Evolutionary conservation across 2,329 filamentous ascomycete species (phyloP), one percentile per base, ranked within the genome.

Genomic region (Emmonsiellopsis sp.): DNA sequence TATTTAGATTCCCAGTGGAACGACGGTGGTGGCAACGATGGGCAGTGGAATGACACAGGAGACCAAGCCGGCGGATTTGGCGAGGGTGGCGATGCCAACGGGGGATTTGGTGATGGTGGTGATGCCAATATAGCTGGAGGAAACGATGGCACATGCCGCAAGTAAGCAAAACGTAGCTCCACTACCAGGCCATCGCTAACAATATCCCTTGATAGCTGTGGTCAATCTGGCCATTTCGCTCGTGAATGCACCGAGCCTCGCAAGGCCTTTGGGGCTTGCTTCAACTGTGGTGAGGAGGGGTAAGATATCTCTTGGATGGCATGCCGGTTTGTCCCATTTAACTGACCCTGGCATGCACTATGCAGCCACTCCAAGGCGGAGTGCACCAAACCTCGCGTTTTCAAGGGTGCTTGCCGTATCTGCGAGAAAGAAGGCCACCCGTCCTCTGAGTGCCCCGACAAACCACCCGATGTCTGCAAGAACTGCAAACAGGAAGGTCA

Each of bases 391-490:
- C 73, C 73, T 49, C 70, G 70, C 44, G 68, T 74, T 16, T 76
- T 76, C 63, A 75, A 67, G 34, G 75, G 75, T 10, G 62, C 67
- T 38, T 78, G 75, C 60, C 71, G 70, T 44, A 63, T 71, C 51
- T 78, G 76, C 58, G 62, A 68, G n/a, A 59, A 74, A 57, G 67
- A 76, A 57, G 74, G 75, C 2, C 76, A 78, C 53, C 68, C 68
- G 34, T 71, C 71, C 44, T 57, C 63, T 11, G 67, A 73, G 30
- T 78, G 76, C 52, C 75, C 75, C 1, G 66, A 73, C 20, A 69
- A 66, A 51, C 68, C 70, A 16, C 63, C 70, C 10, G 67, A 71
- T 47, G 63, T 72, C 26, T 78, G 75, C 65, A 72, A 70, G 56
- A 77, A 76, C 54, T 78, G 75, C 63, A 65, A 68, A 52, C 56